These are phyloP conservation scores for Wallacemonas sp. DNA, from an alignment of 208 protist genomes.

Conservation along the genomic window DNA sequence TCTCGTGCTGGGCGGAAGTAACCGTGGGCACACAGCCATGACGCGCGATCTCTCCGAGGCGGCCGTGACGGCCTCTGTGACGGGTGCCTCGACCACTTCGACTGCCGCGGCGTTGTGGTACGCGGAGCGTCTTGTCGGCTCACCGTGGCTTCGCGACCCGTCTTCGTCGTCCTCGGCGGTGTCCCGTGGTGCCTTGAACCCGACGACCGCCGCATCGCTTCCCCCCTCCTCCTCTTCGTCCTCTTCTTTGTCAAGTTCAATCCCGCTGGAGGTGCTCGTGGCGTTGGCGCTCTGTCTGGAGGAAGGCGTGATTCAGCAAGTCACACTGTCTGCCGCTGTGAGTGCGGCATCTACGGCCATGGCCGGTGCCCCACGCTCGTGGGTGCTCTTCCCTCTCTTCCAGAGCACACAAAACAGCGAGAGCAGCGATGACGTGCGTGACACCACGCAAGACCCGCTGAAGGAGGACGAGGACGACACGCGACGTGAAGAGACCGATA, in stretches of 20 bases:
- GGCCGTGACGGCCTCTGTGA: neutral
- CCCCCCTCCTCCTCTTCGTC: neutral
- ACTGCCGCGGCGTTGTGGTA: neutral
- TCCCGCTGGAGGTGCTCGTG: neutral
- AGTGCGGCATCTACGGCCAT: conserved; percentile 6
- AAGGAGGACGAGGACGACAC: neutral
- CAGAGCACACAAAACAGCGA: neutral
- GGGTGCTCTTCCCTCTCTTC: conserved; percentile 45
- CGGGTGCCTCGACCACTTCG: neutral
- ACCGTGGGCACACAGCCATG: neutral
- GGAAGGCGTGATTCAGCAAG: neutral
- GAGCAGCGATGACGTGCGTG: neutral
- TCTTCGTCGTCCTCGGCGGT: neutral
- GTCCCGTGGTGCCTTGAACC: neutral
- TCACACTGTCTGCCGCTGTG: neutral
- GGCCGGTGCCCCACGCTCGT: conserved; percentile 31
- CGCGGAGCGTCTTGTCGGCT: neutral
- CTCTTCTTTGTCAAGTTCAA: neutral
- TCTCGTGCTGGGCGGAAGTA: conserved; percentile 11
- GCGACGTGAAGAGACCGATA: too few species aligned
- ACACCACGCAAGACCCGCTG: neutral
- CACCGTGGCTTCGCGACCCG: neutral
- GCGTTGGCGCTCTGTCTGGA: neutral
- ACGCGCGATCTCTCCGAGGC: neutral
- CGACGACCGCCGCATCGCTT: too few species aligned